Percentiles rank a stretch among this genome's conserved stretches.
phyloP scores from a whole-genome alignment of 306 rosid species.

The Carpinus fangiana region DNA sequence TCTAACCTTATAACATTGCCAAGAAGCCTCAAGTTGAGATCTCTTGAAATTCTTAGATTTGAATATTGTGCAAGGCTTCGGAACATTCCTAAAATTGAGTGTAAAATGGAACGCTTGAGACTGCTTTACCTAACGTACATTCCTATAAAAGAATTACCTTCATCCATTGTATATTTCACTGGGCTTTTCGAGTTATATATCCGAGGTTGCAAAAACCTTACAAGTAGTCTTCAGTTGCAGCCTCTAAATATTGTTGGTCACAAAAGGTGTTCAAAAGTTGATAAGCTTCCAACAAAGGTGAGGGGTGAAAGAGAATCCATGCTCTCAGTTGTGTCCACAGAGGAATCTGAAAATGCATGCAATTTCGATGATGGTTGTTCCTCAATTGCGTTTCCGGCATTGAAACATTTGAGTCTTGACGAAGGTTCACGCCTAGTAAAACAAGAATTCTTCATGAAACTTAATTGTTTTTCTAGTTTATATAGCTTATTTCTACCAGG shows the following conservation, averaged over 20 bases:
- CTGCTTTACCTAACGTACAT: too few species aligned
- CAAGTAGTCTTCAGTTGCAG: not conserved
- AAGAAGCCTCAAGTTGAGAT: not conserved
- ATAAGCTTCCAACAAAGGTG: not conserved
- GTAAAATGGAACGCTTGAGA: not conserved
- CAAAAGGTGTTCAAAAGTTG: not conserved
- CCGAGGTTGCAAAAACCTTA: not conserved
- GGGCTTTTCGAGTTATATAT: not conserved
- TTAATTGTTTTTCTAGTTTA: not conserved
- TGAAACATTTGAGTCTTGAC: not conserved
- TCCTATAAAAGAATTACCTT: not conserved
- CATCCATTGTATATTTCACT: not conserved
- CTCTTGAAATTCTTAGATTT: not conserved
- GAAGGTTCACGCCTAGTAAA: not conserved
- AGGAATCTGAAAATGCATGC: not conserved
- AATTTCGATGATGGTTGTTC: not conserved
- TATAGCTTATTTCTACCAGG: not conserved
- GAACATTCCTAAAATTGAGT: not conserved
- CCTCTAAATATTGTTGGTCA: not conserved
- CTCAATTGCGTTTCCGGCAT: not conserved
- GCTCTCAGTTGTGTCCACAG: too few species aligned
- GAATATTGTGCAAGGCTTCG: not conserved
- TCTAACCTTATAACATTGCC: constrained; percentile 6
- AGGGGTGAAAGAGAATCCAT: too few species aligned
- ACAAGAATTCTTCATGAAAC: not conserved